Conservation (phyloP, 2,329 filamentous ascomycete species). For the Phoma sp. region DNA sequence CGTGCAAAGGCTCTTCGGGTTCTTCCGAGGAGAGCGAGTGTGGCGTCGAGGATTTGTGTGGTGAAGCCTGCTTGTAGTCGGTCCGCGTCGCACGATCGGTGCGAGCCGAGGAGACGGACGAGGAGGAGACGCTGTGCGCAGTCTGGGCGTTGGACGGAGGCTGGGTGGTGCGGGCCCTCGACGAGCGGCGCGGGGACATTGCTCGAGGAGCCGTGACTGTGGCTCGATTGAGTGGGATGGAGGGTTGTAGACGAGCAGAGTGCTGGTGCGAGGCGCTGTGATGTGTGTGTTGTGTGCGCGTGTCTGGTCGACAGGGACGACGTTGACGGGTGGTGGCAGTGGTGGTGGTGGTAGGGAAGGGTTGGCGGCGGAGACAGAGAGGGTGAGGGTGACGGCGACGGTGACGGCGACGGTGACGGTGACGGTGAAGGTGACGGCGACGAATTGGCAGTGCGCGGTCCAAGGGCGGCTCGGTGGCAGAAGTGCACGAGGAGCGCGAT, state of each 20-base stretch:
- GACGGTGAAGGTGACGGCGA: neutral
- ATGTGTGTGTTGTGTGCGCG: conserved; percentile 20
- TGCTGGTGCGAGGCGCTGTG: conserved; percentile 6
- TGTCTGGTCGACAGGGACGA: conserved; percentile 18
- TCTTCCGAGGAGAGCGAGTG: conserved; percentile 75
- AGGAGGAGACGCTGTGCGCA: conserved; percentile 79
- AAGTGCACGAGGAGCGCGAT: conserved; percentile 16
- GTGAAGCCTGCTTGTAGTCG: conserved; percentile 74
- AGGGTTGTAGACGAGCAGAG: neutral
- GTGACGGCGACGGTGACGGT: neutral
- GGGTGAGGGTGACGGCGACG: neutral
- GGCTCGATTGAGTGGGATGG: neutral
- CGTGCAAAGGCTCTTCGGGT: conserved; percentile 62
- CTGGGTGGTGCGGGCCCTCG: conserved; percentile 83
- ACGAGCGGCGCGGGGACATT: conserved; percentile 84
- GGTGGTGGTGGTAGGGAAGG: conserved; percentile 19
- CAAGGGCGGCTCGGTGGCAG: conserved; percentile 20
- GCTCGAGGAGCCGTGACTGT: conserved; percentile 19
- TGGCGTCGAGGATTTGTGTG: conserved; percentile 76
- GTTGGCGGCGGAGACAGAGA: neutral
- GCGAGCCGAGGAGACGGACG: conserved; percentile 72
- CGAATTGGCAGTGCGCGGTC: conserved; percentile 15
- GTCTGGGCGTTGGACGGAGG: conserved; percentile 67
- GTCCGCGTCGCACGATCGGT: conserved; percentile 76
- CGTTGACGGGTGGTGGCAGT: conserved; percentile 19